Base-by-base conservation (phyloP, 139 green algal genomes). In the Edaphochlamys debaryana region DNA sequence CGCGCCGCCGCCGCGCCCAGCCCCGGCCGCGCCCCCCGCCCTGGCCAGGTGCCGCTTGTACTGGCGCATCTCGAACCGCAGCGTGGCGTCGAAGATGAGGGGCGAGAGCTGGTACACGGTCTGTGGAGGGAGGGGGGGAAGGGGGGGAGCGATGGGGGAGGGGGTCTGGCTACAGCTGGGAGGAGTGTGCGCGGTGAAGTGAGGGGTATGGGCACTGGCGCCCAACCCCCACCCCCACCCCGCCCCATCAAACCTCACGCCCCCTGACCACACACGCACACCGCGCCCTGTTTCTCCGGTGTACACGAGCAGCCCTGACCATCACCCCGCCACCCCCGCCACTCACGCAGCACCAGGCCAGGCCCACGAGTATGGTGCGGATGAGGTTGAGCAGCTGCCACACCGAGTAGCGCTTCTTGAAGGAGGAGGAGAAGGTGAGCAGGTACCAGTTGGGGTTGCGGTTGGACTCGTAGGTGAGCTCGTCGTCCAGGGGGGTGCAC, bases 311-410 rank as follows among this genome's bases (percentile, higher is more conserved):
- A n/a, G n/a, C n/a, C n/a, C n/a, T n/a, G n/a, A n/a, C n/a, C n/a
- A n/a, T n/a, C n/a, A n/a, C n/a, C n/a, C n/a, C n/a, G n/a, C n/a
- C n/a, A n/a, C n/a, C n/a, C n/a, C n/a, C n/a, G n/a, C n/a, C n/a
- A n/a, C n/a, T n/a, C n/a, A n/a, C n/a, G n/a, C n/a, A n/a, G n/a
- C 71, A 1, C 67, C 77, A 87, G 7, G 64, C 86, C 7, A 87
- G 29, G 32, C 68, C 80, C 2, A 42, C n/a, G 48, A 62, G 60
- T 4, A 87, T 3, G n/a, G 69, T 87, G 37, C 86, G 74, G 29
- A 90, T 1, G n/a, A 90, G 45, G 69, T 90, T 90, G 29, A 90
- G 74, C 38, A 38, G 8, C 30, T 87, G 67, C 73, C 73, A 89
- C 25, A 69, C 4, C 29, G n/a, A 41, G 38, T 85, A 32, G 3